A percentile compares a stretch with the other conserved stretches of the same genome.
These are phyloP conservation scores for Solanum appendiculatum DNA, from an alignment of 257 asterid genomes.

Conservation along the genomic window DNA sequence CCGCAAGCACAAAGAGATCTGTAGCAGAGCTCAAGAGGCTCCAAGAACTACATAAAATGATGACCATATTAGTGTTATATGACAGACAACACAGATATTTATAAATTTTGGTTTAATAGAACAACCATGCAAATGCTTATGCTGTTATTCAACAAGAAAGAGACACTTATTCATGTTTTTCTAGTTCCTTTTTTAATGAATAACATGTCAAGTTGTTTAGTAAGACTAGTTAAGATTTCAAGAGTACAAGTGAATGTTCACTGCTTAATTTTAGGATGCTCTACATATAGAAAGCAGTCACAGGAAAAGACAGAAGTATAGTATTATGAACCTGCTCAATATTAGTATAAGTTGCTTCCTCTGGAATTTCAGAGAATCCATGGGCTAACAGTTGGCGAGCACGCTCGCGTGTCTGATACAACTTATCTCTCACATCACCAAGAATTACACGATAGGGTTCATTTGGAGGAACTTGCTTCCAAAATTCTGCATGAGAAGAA, in stretches of 20 bases:
- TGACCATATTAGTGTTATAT: neutral
- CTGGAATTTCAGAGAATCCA: slow-evolving; percentile 39
- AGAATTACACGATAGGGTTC: slow-evolving; percentile 45
- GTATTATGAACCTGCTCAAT: slow-evolving; percentile 22
- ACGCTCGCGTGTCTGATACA: slow-evolving; percentile 44
- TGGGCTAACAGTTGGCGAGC: slow-evolving; percentile 36
- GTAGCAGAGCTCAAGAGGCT: slow-evolving; percentile 46
- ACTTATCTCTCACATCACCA: slow-evolving; percentile 40
- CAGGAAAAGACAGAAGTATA: neutral
- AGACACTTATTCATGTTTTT: neutral
- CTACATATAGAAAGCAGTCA: neutral
- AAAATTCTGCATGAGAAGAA: slow-evolving; percentile 27
- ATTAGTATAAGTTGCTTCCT: slow-evolving; percentile 26
- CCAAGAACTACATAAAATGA: slow-evolving; percentile 24
- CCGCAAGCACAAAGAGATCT: slow-evolving; percentile 44
- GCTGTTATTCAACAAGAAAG: neutral
- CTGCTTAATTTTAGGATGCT: neutral
- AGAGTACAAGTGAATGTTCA: neutral
- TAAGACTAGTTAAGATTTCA: neutral
- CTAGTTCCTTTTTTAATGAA: neutral
- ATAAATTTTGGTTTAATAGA: neutral
- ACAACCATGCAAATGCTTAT: neutral
- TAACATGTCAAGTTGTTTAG: neutral
- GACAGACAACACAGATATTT: neutral
- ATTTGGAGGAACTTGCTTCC: slow-evolving; percentile 37